Percentiles rank a stretch among this genome's conserved stretches.
phyloP scores from a whole-genome alignment of 1,284 basidiomycete species.

The Melampsora larici-populina region DNA sequence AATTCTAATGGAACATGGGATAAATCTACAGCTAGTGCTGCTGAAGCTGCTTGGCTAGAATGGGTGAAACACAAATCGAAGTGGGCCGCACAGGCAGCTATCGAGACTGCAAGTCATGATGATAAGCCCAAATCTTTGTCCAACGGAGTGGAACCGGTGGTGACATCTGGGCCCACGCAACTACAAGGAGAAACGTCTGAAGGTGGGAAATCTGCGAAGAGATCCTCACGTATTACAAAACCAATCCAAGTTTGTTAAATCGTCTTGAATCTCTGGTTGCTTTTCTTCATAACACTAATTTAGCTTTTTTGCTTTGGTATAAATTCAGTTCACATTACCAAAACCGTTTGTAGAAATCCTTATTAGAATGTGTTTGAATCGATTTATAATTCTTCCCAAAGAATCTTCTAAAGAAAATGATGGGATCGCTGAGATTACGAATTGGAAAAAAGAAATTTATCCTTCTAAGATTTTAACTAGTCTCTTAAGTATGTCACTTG shows the following conservation, averaged over 20 bases:
- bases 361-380: constrained; percentile 10
- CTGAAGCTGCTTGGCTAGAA: constrained; percentile 17
- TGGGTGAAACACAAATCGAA: not conserved
- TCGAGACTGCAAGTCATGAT: not conserved
- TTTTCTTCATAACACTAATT: not conserved
- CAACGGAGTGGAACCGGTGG: not conserved
- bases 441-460: not conserved
- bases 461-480: constrained; percentile 20
- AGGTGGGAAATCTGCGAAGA: not conserved
- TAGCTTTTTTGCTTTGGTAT: not conserved
- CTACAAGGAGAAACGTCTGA: not conserved
- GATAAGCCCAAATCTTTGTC: too few relatives aligned
- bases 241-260: not conserved
- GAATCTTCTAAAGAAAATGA: not conserved
- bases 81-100: not conserved
- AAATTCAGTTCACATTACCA: constrained; percentile 9
- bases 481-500: constrained; percentile 19
- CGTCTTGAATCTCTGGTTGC: not conserved
- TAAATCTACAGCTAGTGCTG: not conserved
- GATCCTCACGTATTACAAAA: not conserved
- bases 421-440: not conserved
- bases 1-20: constrained; percentile 1
- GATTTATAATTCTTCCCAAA: constrained; percentile 3
- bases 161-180: not conserved
- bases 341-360: constrained; percentile 12